Conservation (phyloP, 176 grass and related monocot species). For the Rhynchospora tenuis region DNA sequence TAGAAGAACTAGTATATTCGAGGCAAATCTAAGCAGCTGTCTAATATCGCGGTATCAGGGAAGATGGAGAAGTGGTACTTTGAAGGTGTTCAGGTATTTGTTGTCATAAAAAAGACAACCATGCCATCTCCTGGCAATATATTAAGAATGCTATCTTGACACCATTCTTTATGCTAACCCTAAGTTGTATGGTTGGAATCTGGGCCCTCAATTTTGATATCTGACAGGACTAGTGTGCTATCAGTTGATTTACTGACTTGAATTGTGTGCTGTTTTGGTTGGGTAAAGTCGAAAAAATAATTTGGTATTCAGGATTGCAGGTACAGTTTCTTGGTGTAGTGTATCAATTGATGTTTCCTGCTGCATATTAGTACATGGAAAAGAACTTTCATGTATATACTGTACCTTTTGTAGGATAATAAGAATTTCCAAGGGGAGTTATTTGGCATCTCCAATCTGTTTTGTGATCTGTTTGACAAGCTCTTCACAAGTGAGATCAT, state of each 20-base stretch:
- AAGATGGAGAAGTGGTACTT: slow-evolving; percentile 96
- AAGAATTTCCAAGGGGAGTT: slow-evolving; percentile 97
- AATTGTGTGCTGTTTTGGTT: too few species aligned
- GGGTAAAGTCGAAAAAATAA: not conserved
- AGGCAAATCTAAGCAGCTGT: slow-evolving; percentile 92
- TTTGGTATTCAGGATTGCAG: not conserved
- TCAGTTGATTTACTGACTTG: not conserved
- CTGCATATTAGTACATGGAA: not conserved
- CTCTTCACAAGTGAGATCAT: slow-evolving; percentile 97
- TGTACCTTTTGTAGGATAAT: slow-evolving; percentile 51
- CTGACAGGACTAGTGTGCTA: not conserved
- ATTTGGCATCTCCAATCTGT: slow-evolving; percentile 98
- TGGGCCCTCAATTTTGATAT: not conserved
- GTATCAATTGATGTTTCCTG: not conserved
- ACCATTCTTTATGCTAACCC: not conserved
- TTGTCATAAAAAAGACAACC: slow-evolving; percentile 8
- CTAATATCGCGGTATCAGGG: slow-evolving; percentile 93
- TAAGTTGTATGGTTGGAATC: not conserved
- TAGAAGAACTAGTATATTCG: slow-evolving; percentile 95
- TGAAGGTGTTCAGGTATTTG: slow-evolving; percentile 89
- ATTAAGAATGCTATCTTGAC: not conserved
- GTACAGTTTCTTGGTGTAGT: not conserved
- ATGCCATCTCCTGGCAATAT: not conserved
- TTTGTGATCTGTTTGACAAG: slow-evolving; percentile 83
- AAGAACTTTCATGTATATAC: not conserved